These are phyloP conservation scores for Penicillium sumatraense DNA, from an alignment of 2,329 filamentous ascomycete genomes.

Conservation along the genomic window DNA sequence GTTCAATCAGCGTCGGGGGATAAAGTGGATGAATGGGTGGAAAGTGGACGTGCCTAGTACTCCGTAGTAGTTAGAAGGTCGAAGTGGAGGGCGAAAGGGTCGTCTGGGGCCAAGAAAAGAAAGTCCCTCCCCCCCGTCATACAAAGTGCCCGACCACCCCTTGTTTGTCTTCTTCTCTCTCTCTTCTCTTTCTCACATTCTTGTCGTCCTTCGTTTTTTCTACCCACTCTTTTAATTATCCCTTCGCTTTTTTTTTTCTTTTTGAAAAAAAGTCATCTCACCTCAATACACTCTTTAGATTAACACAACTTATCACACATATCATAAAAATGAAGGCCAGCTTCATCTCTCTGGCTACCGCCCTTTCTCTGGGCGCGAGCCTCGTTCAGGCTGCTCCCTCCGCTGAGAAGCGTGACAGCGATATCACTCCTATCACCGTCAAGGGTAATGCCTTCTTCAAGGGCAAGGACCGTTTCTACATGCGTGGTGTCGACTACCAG, in stretches of 20 bases:
- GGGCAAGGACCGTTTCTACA: slow-evolving; percentile 61
- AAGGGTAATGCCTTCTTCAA: slow-evolving; percentile 71
- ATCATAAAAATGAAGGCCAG: slow-evolving; percentile 58
- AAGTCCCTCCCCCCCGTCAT: slow-evolving; percentile 2
- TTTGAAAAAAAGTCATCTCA: slow-evolving; percentile 5
- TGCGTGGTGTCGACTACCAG: slow-evolving; percentile 65
- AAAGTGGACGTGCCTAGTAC: neutral
- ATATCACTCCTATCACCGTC: slow-evolving; percentile 60
- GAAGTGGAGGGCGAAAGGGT: neutral
- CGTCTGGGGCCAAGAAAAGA: no score
- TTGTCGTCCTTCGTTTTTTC: slow-evolving; percentile 25
- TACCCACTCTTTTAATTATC: slow-evolving; percentile 15
- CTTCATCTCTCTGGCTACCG: slow-evolving; percentile 51
- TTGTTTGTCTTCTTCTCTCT: slow-evolving; percentile 17
- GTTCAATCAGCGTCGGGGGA: neutral
- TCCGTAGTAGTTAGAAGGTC: neutral
- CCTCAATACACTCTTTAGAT: slow-evolving; percentile 10
- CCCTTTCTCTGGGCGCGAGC: slow-evolving; percentile 49
- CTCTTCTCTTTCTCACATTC: slow-evolving; percentile 20
- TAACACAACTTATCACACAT: slow-evolving; percentile 6
- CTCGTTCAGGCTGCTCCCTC: slow-evolving; percentile 53
- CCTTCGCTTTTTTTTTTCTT: neutral
- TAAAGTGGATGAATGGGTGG: neutral
- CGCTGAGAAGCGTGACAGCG: slow-evolving; percentile 48
- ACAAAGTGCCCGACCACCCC: neutral